Evolutionary conservation across 495 filamentous ascomycete species (phyloP).

Genomic region (Staphylotrichum longicolle): DNA sequence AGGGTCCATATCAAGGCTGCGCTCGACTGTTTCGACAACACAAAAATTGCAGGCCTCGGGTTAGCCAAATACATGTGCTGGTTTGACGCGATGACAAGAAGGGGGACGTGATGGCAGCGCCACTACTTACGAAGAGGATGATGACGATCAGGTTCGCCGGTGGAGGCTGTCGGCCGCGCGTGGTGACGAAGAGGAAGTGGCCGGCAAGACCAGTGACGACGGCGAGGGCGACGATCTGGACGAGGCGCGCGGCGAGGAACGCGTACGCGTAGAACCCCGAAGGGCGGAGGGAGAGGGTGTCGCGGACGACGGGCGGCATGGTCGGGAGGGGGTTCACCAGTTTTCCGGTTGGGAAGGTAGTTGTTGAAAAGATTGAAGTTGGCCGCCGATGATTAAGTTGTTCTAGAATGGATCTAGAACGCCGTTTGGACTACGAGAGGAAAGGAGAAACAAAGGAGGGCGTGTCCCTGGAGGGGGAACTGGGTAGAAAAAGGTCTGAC

Average conservation of each 20-base stretch:
- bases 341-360: too few relatives aligned
- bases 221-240: slow-evolving; percentile 3
- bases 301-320: slow-evolving; percentile 2
- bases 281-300: slow-evolving; percentile 18
- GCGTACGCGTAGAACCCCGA: slow-evolving; percentile 18
- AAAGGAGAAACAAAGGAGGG: background rate
- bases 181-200: slow-evolving; percentile 13
- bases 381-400: background rate
- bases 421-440: background rate
- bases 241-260: slow-evolving; percentile 14
- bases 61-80: too few relatives aligned
- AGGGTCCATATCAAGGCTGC: slow-evolving; percentile 74
- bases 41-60: too few relatives aligned
- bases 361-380: too few relatives aligned
- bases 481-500: background rate
- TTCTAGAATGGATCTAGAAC: background rate
- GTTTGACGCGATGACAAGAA: background rate
- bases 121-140: slow-evolving; percentile 15
- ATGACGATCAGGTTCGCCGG: slow-evolving; percentile 8
- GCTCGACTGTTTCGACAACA: slow-evolving; percentile 54
- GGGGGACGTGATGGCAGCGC: background rate
- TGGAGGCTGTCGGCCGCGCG: background rate
- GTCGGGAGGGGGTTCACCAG: background rate
- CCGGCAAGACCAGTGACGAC: slow-evolving; percentile 12
- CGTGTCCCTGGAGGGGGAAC: background rate